Base-by-base conservation (phyloP, 78 protist genomes). In the Dictyostelium discoideum region DNA sequence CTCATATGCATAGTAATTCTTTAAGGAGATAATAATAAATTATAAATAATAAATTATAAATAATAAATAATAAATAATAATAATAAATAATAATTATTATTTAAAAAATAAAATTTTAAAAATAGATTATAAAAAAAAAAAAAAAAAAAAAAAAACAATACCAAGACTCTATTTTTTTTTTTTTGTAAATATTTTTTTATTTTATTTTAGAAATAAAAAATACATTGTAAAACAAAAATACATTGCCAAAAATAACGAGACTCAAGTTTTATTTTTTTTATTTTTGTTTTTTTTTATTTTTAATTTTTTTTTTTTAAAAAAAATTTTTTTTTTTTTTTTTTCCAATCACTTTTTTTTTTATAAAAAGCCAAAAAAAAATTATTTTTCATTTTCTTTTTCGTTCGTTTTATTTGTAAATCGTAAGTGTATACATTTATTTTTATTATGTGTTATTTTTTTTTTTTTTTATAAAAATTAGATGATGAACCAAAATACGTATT, bases 1-100 rank as follows among this genome's bases (percentile, higher is more conserved):
- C 81, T 26, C 92, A 85, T 72, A 65, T 10, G 40, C 29, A 29
- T 84, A 79, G 63, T 39, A 74, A 37, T 26, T 42, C 65, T 40
- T 78, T 20, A 42, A 42, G 48, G 46, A 42, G 84, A 78, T 78
- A 42, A 37, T 11, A 20, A 73, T 7, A 32, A 32, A 32, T 32
- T n/a, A n/a, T n/a, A n/a, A 32, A 32, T 32, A 32, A 32, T 32
- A 32, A 32, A 32, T 32, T 1, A 32, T 32, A 32, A 32, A 32
- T 32, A 32, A 32, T 32, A 32, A 32, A 32, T 32, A 32, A 32
- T 32, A 32, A 32, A 1, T 1, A 32, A 32, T 32, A 32, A 32
- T 32, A 32, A 32, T 32, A 32, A 32, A 32, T 32, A 32, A 32
- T 32, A 32, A 32, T 32, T 32, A 32, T 32, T 32, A 32, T 37